phyloP scores from a whole-genome alignment of 345 rosid genomes.

The Eucalyptus curtisii region DNA sequence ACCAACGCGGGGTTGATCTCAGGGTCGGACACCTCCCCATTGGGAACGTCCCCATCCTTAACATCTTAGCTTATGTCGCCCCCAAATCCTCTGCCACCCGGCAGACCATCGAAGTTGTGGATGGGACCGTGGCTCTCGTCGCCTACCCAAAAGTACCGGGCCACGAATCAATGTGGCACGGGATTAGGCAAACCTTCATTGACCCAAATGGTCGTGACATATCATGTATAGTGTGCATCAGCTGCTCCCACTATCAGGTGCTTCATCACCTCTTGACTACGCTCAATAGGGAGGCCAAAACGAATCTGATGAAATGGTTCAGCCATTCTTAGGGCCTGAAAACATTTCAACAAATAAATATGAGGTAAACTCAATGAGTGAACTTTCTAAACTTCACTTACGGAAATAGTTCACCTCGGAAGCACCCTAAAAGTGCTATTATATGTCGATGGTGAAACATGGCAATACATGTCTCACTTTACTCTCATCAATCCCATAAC shows the following conservation, averaged over 20 bases:
- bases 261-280: fast-evolving
- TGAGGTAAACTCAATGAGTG: too few species aligned
- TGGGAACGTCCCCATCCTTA: fast-evolving
- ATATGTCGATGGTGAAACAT: fast-evolving
- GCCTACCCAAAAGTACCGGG: fast-evolving
- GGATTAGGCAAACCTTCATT: too few species aligned
- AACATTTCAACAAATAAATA: too few species aligned
- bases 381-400: fast-evolving
- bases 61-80: fast-evolving
- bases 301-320: fast-evolving
- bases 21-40: too few species aligned
- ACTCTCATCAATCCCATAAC: too few species aligned
- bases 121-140: fast-evolving
- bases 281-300: too few species aligned
- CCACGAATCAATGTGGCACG: fast-evolving
- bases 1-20: fast-evolving
- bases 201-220: too few species aligned
- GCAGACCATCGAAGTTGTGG: fast-evolving
- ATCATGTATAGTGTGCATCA: too few species aligned
- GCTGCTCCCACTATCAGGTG: fast-evolving
- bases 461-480: too few species aligned
- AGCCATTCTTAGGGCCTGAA: too few species aligned
- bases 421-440: too few species aligned
- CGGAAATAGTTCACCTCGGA: too few species aligned
- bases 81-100: fast-evolving